These are phyloP conservation scores for Diaporthe vaccinii DNA, from an alignment of 2,329 filamentous ascomycete genomes.

Conservation along the genomic window DNA sequence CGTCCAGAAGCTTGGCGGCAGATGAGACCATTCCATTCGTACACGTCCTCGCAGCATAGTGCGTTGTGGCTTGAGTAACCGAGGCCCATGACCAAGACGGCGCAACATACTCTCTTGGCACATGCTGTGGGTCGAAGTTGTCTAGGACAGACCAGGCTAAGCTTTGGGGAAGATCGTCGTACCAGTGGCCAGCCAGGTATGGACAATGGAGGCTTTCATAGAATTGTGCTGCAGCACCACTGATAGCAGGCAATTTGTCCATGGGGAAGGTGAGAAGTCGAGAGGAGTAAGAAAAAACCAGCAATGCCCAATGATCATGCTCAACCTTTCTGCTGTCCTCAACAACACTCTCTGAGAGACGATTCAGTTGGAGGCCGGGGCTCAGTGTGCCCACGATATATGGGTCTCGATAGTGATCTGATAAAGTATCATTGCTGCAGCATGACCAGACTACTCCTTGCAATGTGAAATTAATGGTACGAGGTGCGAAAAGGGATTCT, in stretches of 20 bases:
- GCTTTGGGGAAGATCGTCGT: not conserved
- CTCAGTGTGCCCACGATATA: fast-evolving
- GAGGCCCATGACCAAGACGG: not conserved
- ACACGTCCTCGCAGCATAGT: too few relatives aligned
- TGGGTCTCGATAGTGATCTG: not conserved
- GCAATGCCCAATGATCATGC: fast-evolving
- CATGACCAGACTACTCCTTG: not conserved
- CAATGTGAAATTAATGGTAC: not conserved
- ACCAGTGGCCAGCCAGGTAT: not conserved
- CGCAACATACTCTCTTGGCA: not conserved
- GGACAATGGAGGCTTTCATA: not conserved
- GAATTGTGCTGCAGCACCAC: not conserved
- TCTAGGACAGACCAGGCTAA: not conserved
- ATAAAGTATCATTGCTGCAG: fast-evolving
- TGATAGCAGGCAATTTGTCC: not conserved
- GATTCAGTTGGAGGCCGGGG: too few relatives aligned
- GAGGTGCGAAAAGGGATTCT: not conserved
- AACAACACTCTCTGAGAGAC: too few relatives aligned
- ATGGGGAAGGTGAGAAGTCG: not conserved
- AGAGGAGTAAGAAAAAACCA: not conserved
- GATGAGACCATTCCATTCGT: too few relatives aligned
- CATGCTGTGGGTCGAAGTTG: too few relatives aligned
- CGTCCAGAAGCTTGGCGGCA: not conserved
- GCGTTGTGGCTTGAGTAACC: not conserved
- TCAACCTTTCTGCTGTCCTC: too few relatives aligned